Base-by-base conservation (phyloP, 2,329 filamentous ascomycete species). In the Ophiostoma angusticollis region DNA sequence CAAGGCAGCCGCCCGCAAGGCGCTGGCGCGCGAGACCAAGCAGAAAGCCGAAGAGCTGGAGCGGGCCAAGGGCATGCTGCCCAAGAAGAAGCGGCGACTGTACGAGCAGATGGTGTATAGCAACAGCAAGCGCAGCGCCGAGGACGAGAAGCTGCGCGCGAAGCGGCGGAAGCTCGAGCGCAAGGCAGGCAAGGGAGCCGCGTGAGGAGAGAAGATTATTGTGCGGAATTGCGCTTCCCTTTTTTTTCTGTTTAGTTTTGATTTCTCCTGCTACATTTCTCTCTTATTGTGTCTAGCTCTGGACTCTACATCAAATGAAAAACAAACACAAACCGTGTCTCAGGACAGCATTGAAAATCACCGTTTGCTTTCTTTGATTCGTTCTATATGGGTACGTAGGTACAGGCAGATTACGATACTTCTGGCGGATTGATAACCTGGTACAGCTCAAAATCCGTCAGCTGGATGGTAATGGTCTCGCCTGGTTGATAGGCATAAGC, bases 31-130 rank as follows among this genome's bases (percentile, higher is more conserved):
- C 65, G 79, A 83, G 61, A 73, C 76, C 25, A 73, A 76, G 44
- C 70, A 78, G 53, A 83, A 91, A 55, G 78, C 81, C 4, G 91
- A 96, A 60, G 87, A 96, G 52, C 62, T 93, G 42, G 86, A 94
- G 60, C 73, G 89, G 46, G 80, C 84, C 58, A 95, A 94, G 75
- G 91, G 93, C 66, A 98, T 98, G 91, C 79, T 96, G 68, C 84
- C 82, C 60, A 84, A 93, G 61, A 91, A 93, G 74, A 98, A 96
- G 78, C 73, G 91, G 54, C 95, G 95, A 77, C 67, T 95, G 54
- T 81, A 89, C 50, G 91, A 96, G 68, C 91, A 95, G 68, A 98
- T 98, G 84, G 72, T 86, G 55, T 93, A 93, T 63, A 86, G 78
- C 46, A 94, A 95, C 62, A 87, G 80, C 64, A 87, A 91, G 72